Percentiles rank a stretch among this genome's conserved stretches.
Conservation (phyloP, 768 basidiomycete genomes). For the Auricularia sp. region DNA sequence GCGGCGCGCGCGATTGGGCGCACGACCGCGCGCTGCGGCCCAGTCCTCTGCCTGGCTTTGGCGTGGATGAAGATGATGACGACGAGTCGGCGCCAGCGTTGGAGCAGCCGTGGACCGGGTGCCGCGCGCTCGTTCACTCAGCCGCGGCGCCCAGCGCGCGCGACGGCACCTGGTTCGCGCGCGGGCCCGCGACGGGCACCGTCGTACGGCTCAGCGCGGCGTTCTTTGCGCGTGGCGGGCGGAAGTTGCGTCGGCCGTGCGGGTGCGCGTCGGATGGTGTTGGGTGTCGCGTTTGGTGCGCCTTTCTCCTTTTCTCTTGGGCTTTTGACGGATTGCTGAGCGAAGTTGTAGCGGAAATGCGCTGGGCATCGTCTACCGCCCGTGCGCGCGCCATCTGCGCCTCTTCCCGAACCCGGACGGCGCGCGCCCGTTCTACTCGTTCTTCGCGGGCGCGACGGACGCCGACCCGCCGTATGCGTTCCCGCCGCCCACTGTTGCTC, state of each 20-base stretch:
- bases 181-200: slow-evolving; percentile 38
- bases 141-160: slow-evolving; percentile 43
- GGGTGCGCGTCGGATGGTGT: slow-evolving; percentile 61
- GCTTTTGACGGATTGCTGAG: neutral
- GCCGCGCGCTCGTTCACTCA: slow-evolving; percentile 52
- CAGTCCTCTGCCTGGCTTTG: slow-evolving; percentile 14
- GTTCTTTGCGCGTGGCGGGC: slow-evolving; percentile 49
- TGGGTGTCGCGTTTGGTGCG: slow-evolving; percentile 52
- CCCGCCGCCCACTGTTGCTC: neutral
- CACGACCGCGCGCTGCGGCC: neutral
- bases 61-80: neutral
- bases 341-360: slow-evolving; percentile 43
- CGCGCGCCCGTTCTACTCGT: neutral
- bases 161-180: slow-evolving; percentile 50
- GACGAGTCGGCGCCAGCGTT: slow-evolving; percentile 2
- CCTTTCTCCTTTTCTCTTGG: neutral
- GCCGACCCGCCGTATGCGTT: neutral
- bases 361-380: slow-evolving; percentile 51
- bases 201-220: slow-evolving; percentile 47
- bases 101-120: slow-evolving; percentile 36
- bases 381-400: slow-evolving; percentile 25
- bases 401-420: neutral
- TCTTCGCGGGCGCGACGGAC: neutral
- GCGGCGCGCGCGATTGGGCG: neutral
- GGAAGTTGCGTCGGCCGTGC: slow-evolving; percentile 46